Conservation (phyloP, 169 alveolate genomes). For the Plasmodium relictum region DNA sequence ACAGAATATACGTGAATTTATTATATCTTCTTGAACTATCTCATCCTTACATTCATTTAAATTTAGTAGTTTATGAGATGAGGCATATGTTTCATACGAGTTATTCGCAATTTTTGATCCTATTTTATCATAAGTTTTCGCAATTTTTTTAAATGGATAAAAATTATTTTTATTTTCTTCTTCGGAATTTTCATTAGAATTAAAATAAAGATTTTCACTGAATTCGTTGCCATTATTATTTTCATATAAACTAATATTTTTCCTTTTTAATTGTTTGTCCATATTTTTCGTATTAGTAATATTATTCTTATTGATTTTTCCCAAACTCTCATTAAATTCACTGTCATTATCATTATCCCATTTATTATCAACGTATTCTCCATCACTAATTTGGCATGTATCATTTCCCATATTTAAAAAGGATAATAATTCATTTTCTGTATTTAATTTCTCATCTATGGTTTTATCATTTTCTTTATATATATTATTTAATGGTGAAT, state of each 20-base stretch:
- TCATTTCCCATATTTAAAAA: neutral
- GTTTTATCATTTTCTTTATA: constrained; percentile 11
- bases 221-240: neutral
- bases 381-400: neutral
- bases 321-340: too few relatives aligned
- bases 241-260: neutral
- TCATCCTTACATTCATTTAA: neutral
- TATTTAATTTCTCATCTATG: constrained; percentile 5
- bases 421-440: neutral
- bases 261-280: neutral
- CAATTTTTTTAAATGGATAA: too few relatives aligned
- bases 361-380: neutral
- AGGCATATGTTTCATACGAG: too few relatives aligned
- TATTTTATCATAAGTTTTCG: neutral
- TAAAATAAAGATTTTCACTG: neutral
- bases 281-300: neutral
- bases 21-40: too few relatives aligned
- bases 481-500: neutral
- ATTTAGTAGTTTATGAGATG: neutral
- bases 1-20: too few relatives aligned
- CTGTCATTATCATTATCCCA: too few relatives aligned
- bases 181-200: too few relatives aligned
- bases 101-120: neutral
- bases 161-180: neutral
- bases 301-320: neutral